These are phyloP conservation scores for Coleophoma cylindrospora DNA, from an alignment of 2,329 filamentous ascomycete genomes.

Conservation along the genomic window DNA sequence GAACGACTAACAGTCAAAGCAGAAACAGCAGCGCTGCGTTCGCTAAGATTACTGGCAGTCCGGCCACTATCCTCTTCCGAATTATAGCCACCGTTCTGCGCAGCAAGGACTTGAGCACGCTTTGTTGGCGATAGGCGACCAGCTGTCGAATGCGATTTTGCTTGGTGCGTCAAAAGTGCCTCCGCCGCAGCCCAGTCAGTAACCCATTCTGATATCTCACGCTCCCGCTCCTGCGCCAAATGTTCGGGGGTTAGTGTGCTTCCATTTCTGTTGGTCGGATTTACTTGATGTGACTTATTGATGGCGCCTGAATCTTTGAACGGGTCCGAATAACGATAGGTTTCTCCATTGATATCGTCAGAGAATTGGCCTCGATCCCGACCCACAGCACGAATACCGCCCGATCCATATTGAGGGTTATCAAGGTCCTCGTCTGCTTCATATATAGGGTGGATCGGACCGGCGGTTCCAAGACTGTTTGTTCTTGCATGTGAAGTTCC, in stretches of 20 bases:
- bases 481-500: conserved; percentile 32
- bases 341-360: conserved; percentile 5
- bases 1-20: conserved; percentile 17
- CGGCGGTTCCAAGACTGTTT: conserved; percentile 39
- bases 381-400: conserved; percentile 8
- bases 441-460: conserved; percentile 58
- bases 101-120: conserved; percentile 20
- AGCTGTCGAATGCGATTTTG: conserved; percentile 18
- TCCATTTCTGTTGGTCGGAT: conserved; percentile 6
- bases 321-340: conserved; percentile 18
- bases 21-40: conserved; percentile 21
- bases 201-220: conserved; percentile 30
- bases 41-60: conserved; percentile 28
- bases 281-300: conserved; percentile 5
- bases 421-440: conserved; percentile 49
- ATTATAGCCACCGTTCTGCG: conserved; percentile 16
- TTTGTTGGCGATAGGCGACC: conserved; percentile 25
- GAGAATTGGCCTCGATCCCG: conserved; percentile 13
- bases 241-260: conserved; percentile 16
- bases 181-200: conserved; percentile 29
- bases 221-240: conserved; percentile 20
- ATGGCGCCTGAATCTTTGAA: conserved; percentile 19
- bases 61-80: conserved; percentile 24
- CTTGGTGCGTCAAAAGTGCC: conserved; percentile 22
- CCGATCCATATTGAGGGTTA: conserved; percentile 4